Evolutionary conservation across 2,329 filamentous ascomycete species (phyloP).

Genomic region (Chrysoporthe deuterocubensis): DNA sequence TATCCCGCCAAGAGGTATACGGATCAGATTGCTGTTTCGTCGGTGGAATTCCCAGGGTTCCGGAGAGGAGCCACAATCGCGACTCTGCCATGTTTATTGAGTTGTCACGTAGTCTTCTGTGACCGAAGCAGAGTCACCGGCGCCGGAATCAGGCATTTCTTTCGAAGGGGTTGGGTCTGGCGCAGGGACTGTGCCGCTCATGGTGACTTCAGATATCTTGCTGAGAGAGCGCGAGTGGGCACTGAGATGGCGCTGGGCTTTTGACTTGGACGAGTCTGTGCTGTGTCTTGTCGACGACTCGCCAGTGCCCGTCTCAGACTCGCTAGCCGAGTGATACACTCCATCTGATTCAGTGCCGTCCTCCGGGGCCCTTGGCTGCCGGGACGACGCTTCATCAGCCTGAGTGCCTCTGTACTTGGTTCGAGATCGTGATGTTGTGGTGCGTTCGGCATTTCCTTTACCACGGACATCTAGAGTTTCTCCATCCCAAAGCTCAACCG

Average conservation of each 20-base stretch:
- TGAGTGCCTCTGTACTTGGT: background rate
- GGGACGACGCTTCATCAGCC: background rate
- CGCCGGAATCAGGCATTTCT: background rate
- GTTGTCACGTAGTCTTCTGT: background rate
- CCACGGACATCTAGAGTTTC: background rate
- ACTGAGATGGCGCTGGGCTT: background rate
- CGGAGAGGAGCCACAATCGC: background rate
- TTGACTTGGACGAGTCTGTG: background rate
- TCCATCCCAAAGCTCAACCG: slow-evolving; percentile 27
- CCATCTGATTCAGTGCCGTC: background rate
- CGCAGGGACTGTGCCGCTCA: background rate
- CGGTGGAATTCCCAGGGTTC: background rate
- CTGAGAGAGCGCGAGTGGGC: background rate
- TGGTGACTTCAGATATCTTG: slow-evolving; percentile 2
- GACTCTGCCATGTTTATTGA: background rate
- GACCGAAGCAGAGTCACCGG: background rate
- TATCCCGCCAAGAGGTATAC: background rate
- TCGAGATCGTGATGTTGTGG: background rate
- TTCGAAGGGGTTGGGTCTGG: background rate
- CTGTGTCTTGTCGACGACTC: background rate
- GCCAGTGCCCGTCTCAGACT: background rate
- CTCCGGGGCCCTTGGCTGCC: background rate
- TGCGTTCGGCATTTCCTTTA: background rate
- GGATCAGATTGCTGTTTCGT: background rate
- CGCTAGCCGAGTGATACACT: background rate